Base-by-base conservation (phyloP, 2,329 filamentous ascomycete genomes). In the Aspergillus oerlinghausenensis region DNA sequence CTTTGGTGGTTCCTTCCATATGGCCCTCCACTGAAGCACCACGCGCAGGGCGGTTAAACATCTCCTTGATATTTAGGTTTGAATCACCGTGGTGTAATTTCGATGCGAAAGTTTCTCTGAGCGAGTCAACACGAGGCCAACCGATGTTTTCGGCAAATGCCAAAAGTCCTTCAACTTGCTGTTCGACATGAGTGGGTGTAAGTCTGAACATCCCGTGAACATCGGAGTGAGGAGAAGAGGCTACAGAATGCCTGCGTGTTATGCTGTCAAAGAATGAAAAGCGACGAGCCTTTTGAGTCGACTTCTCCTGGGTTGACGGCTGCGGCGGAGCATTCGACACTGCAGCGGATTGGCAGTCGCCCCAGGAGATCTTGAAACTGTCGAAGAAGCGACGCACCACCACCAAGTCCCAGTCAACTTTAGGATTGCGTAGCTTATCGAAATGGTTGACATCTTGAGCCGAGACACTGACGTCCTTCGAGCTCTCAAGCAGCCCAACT, bases 381-480 rank as follows among this genome's bases (percentile, higher is more conserved):
- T 82, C 77, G 32, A 83, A 67, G 51, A 84, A 83, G 2, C 79
- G 74, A 23, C 80, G 75, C 6, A 79, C 79, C 19, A 81, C 72
- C 2, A 84, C 73, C 25, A 85, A 67, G 66, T 84, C 81, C 82
- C 82, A 84, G 52, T 82, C 77, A 4, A 80, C 72, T 62, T 84
- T 84, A 4, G 73, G 70, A n/a, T 75, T 79, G 55, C 79, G 77
- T 47, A 80, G 64, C 23, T 72, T 72, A 49, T 78, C 73, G 52
- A 82, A 79, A 6, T 75, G 70, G 21, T 73, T 66, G 14, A 80
- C 70, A 51, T 82, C 78, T 25, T 74, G 67, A 1, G 69, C 63
- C 1, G 74, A 77, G 45, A 82, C 67, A 35, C 69, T 64, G 25
- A 78, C 65, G n/a, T 73, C 69, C 7, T 71, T 67, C 1, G 74